Conservation (phyloP, 768 basidiomycete species). For the Auricularia heimuer region DNA sequence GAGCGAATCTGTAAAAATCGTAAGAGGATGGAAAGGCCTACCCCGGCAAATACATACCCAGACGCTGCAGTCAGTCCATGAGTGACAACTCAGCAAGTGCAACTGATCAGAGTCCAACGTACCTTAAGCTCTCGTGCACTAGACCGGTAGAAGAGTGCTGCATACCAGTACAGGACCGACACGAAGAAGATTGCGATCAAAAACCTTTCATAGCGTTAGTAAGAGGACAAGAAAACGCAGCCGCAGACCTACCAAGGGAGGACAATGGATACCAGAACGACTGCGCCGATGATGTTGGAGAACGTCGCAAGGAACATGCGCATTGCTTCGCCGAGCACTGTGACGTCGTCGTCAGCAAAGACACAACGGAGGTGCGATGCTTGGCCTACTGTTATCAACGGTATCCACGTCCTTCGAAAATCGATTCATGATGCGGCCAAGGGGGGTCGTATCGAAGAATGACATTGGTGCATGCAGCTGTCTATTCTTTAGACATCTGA, state of each 20-base stretch:
- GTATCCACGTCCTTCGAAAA: conserved; percentile 85
- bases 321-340: conserved; percentile 43
- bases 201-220: conserved; percentile 73
- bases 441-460: conserved; percentile 84
- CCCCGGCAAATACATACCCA: conserved; percentile 30
- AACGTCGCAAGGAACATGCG: conserved; percentile 62
- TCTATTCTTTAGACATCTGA: neutral
- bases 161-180: conserved; percentile 51
- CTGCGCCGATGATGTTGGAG: conserved; percentile 59
- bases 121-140: conserved; percentile 84
- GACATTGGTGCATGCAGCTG: conserved; percentile 72
- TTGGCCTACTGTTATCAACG: conserved; percentile 51
- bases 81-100: conserved; percentile 2
- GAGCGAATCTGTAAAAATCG: conserved; percentile 41
- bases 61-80: conserved; percentile 29
- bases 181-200: conserved; percentile 61
- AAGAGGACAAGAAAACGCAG: conserved; percentile 21
- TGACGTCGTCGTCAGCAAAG: conserved; percentile 1
- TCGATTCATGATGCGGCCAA: conserved; percentile 84
- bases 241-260: neutral
- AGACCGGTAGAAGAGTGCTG: conserved; percentile 73
- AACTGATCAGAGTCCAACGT: conserved; percentile 4
- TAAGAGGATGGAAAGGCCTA: neutral
- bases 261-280: conserved; percentile 52
- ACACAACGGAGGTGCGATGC: too few relatives aligned